A percentile compares a stretch with the other conserved stretches of the same genome.
Conservation (phyloP, 1,139 yeast genomes). For the Meyerozyma guilliermondii region DNA sequence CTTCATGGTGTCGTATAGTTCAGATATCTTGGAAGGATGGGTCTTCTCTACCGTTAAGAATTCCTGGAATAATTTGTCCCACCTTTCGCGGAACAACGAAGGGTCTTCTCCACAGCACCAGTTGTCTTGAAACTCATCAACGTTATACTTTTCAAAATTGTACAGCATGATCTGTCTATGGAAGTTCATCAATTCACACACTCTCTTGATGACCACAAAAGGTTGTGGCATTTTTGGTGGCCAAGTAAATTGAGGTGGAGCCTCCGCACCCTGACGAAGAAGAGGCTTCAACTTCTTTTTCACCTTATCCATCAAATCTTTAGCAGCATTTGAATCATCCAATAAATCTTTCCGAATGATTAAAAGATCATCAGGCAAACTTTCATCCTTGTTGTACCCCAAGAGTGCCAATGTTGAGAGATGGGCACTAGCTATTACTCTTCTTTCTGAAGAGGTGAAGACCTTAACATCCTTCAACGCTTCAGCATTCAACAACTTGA, state of each 20-base stretch:
- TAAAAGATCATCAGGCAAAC: slow-evolving; percentile 73
- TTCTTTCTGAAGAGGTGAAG: slow-evolving; percentile 87
- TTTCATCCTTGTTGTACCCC: slow-evolving; percentile 53
- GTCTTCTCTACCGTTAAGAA: slow-evolving; percentile 92
- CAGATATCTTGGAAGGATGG: slow-evolving; percentile 95
- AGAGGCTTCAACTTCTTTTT: slow-evolving; percentile 94
- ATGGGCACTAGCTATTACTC: slow-evolving; percentile 91
- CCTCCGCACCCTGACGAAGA: slow-evolving; percentile 91
- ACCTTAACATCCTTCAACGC: slow-evolving; percentile 83
- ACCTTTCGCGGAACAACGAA: slow-evolving; percentile 80
- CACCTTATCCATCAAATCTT: slow-evolving; percentile 95
- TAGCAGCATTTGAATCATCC: slow-evolving; percentile 98
- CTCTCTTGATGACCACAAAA: slow-evolving; percentile 84
- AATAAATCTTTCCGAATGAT: slow-evolving; percentile 83
- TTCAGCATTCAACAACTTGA: slow-evolving; percentile 77
- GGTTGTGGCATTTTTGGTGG: slow-evolving; percentile 99
- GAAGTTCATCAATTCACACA: slow-evolving; percentile 92
- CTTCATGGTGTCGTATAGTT: slow-evolving; percentile 96
- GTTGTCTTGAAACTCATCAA: slow-evolving; percentile 60
- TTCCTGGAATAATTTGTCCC: slow-evolving; percentile 95
- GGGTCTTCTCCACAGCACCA: slow-evolving; percentile 99
- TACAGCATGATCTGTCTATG: slow-evolving; percentile 81
- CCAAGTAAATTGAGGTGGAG: slow-evolving; percentile 99
- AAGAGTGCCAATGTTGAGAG: slow-evolving; percentile 80
- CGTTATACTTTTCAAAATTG: slow-evolving; percentile 68